Conservation (phyloP, 495 filamentous ascomycete species). For the Xylaria curta region DNA sequence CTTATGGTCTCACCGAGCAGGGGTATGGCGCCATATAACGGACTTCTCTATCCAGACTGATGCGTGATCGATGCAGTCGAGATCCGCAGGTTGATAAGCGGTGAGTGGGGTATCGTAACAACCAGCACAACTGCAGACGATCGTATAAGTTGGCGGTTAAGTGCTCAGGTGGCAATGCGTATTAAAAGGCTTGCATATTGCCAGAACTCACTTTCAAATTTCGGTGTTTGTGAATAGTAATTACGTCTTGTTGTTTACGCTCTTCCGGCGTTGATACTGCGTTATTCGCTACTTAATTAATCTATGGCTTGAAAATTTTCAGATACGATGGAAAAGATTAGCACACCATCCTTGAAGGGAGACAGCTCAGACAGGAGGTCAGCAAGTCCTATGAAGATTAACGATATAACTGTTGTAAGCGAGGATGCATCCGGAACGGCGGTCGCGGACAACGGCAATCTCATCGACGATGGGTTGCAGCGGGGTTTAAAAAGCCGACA, state of each 20-base stretch:
- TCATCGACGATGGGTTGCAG: conserved; percentile 40
- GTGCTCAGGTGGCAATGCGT: neutral
- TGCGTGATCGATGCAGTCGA: conserved; percentile 14
- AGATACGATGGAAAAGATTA: conserved; percentile 7
- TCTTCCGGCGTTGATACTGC: neutral
- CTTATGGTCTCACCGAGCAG: conserved; percentile 2
- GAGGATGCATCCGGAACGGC: conserved; percentile 11
- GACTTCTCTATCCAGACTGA: conserved; percentile 12
- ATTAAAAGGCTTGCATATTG: neutral
- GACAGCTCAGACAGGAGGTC: conserved; percentile 22
- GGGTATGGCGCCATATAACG: conserved; percentile 15
- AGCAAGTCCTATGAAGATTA: conserved; percentile 1
- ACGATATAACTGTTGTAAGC: conserved; percentile 8
- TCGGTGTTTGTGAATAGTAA: neutral
- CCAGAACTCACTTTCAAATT: neutral
- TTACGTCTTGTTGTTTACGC: neutral
- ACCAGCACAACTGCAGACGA: neutral
- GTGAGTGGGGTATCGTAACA: conserved; percentile 2
- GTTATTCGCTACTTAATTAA: neutral
- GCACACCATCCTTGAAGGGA: neutral
- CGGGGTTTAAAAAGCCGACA: conserved; percentile 40
- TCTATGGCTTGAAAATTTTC: neutral
- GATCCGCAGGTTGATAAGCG: conserved; percentile 22
- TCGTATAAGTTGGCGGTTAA: neutral
- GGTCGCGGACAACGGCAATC: conserved; percentile 37